A percentile compares a stretch with the other conserved stretches of the same genome.
phyloP scores from a whole-genome alignment of 2,329 filamentous ascomycete species.

The Grosmannia serpens region DNA sequence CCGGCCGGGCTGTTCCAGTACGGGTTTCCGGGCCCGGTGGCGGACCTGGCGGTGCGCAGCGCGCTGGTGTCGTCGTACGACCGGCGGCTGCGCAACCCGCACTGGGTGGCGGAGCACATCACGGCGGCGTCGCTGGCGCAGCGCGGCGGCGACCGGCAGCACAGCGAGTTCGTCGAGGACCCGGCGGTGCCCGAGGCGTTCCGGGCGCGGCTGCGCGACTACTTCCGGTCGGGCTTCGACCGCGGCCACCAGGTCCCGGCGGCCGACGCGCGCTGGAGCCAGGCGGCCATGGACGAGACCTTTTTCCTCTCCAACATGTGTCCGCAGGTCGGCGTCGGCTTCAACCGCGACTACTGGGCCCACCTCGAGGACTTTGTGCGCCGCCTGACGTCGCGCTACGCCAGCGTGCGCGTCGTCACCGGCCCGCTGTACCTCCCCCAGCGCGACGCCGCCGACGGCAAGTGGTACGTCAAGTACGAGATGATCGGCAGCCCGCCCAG shows the following conservation, averaged over 20 bases:
- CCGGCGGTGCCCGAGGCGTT: constrained; percentile 68
- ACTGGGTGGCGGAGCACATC: constrained; percentile 95
- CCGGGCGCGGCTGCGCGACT: constrained; percentile 83
- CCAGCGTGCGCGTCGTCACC: constrained; percentile 81
- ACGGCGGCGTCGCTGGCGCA: constrained; percentile 70
- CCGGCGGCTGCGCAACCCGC: constrained; percentile 78
- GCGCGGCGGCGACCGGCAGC: constrained; percentile 69
- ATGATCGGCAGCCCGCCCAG: constrained; percentile 89
- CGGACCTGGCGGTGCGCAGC: constrained; percentile 65
- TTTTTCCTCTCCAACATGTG: constrained; percentile 96
- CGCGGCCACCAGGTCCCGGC: constrained; percentile 94
- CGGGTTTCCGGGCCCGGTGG: constrained; percentile 82
- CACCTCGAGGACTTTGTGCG: constrained; percentile 98
- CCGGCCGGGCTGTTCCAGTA: constrained; percentile 71
- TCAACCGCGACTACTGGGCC: constrained; percentile 98
- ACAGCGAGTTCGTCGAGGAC: constrained; percentile 79
- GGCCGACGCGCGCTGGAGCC: constrained; percentile 91
- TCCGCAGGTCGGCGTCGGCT: constrained; percentile 93
- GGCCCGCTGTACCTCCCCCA: constrained; percentile 88
- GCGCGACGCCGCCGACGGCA: constrained; percentile 69
- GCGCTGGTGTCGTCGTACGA: constrained; percentile 84
- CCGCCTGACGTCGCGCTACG: constrained; percentile 67
- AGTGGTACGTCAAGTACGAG: constrained; percentile 94
- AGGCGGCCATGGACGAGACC: constrained; percentile 87
- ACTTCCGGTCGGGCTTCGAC: constrained; percentile 90